These are phyloP conservation scores for Gracilaria caudata DNA, from an alignment of 23 red algal genomes.

Conservation along the genomic window DNA sequence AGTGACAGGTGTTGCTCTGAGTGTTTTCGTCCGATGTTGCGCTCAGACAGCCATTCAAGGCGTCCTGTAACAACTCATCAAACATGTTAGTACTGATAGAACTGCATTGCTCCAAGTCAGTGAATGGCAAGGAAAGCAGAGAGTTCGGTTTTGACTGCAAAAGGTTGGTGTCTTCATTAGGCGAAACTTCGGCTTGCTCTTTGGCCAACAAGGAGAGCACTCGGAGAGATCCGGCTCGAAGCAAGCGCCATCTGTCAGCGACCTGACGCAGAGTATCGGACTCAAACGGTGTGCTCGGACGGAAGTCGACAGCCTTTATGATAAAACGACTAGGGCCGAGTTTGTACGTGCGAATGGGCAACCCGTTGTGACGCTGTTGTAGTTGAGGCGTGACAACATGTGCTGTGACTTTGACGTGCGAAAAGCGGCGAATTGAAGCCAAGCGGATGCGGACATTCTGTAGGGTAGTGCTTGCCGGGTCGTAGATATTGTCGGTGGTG, in stretches of 20 bases:
- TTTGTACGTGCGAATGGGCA: constrained; percentile 16
- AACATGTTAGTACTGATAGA: background rate
- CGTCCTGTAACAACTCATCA: background rate
- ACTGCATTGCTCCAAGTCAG: background rate
- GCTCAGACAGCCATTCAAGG: background rate
- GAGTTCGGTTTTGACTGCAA: background rate
- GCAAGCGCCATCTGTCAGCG: constrained; percentile 49
- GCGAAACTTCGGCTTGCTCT: background rate
- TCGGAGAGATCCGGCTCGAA: constrained; percentile 14
- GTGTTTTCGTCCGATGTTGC: background rate
- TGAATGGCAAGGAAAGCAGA: background rate
- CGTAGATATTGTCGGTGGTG: background rate
- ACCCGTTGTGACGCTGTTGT: background rate
- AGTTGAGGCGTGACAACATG: constrained; percentile 43
- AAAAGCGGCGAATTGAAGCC: constrained; percentile 42
- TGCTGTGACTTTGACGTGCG: constrained; percentile 65
- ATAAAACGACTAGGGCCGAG: constrained; percentile 65
- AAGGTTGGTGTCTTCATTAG: background rate
- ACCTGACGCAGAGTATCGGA: constrained; percentile 66
- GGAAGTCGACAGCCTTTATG: constrained; percentile 51
- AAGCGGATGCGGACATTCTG: constrained; percentile 30
- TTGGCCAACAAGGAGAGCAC: background rate
- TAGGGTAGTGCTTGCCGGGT: constrained; percentile 15
- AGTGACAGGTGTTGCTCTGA: background rate
- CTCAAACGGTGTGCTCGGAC: constrained; percentile 31